Evolutionary conservation across 31 red algal genomes (phyloP).

Genomic region (Porphyra umbilicalis): DNA sequence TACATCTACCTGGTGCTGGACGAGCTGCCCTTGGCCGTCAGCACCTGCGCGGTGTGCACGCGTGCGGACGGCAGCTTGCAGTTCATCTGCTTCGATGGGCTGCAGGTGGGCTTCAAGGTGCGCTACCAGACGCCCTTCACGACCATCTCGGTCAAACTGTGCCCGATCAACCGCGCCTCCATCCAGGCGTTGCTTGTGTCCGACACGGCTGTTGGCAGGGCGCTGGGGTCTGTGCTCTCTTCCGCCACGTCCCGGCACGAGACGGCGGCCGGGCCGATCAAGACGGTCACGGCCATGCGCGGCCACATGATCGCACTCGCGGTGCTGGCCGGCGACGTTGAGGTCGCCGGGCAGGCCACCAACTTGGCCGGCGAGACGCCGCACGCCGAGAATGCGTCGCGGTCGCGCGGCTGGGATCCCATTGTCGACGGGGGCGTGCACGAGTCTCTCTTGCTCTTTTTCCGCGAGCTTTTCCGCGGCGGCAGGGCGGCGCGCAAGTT

Average conservation of each 20-base stretch:
- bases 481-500: not conserved
- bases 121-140: not conserved
- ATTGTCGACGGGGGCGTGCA: not conserved
- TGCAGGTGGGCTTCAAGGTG: not conserved
- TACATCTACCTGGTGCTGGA: too few species aligned
- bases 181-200: not conserved
- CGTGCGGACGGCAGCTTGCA: too few species aligned
- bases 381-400: not conserved
- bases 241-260: not conserved
- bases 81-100: too few species aligned
- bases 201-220: not conserved
- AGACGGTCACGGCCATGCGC: too few species aligned
- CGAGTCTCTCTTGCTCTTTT: not conserved
- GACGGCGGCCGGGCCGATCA: too few species aligned
- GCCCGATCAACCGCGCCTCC: not conserved
- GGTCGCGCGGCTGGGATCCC: not conserved
- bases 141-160: not conserved
- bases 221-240: not conserved
- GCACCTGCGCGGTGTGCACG: too few species aligned
- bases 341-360: not conserved
- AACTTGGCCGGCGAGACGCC: not conserved
- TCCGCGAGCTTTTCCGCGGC: not conserved
- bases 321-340: not conserved
- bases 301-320: too few species aligned
- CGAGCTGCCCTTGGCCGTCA: too few species aligned